Conservation (phyloP, 352 stramenopile species). For the Vaucheria bursata region DNA sequence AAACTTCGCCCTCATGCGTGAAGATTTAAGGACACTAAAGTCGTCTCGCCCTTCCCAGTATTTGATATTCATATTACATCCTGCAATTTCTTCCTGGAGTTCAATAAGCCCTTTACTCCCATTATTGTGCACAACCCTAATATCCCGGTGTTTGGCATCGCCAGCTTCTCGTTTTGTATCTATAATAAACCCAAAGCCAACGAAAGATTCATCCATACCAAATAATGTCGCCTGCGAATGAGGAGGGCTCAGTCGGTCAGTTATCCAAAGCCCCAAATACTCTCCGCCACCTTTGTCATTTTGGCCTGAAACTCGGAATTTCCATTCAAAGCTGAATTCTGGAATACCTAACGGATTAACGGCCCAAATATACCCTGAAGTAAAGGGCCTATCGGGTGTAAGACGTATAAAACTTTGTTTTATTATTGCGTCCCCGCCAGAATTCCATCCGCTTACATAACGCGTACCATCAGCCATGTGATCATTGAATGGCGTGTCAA, state of each 20-base stretch:
- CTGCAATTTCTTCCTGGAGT: conserved; percentile 11
- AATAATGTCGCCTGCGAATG: conserved; percentile 10
- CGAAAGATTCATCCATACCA: conserved; percentile 21
- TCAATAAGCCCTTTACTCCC: conserved; percentile 2
- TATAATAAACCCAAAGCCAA: conserved; percentile 20
- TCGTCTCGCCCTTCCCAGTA: conserved; percentile 38
- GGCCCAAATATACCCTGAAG: neutral
- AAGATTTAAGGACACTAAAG: conserved; percentile 28
- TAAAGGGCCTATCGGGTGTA: conserved; percentile 16
- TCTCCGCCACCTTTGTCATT: neutral
- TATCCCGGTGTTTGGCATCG: conserved; percentile 19
- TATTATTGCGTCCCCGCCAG: conserved; percentile 21
- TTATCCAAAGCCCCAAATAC: neutral
- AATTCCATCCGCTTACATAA: conserved; percentile 29
- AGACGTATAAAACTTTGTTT: conserved; percentile 43
- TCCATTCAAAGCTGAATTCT: conserved; percentile 10
- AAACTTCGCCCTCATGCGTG: conserved; percentile 4
- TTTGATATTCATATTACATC: conserved; percentile 30
- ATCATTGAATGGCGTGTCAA: conserved; percentile 28
- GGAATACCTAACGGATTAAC: neutral
- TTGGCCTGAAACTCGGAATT: conserved; percentile 5
- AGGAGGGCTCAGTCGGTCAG: neutral
- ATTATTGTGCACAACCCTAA: conserved; percentile 34
- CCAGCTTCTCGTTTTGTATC: conserved; percentile 24
- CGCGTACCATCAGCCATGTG: conserved; percentile 32